Percentiles rank a stretch among this genome's conserved stretches.
phyloP scores from a whole-genome alignment of 1,139 yeast species.

The Kodamaea alishanica region DNA sequence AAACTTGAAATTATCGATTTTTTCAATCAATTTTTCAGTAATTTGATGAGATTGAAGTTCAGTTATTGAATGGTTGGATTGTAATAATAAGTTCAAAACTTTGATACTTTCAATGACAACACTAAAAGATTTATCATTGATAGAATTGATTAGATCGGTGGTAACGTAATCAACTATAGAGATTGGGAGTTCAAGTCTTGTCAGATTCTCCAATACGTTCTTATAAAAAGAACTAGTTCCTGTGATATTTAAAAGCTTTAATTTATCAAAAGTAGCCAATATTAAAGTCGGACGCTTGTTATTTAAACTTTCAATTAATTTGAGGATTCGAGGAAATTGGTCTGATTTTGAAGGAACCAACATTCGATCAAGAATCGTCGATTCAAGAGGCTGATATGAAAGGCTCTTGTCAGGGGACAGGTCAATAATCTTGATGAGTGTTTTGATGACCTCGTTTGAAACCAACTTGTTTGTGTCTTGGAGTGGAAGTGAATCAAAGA shows the following conservation, averaged over 20 bases:
- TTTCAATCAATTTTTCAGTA: constrained; percentile 23
- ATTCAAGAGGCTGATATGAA: constrained; percentile 17
- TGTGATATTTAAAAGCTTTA: constrained; percentile 20
- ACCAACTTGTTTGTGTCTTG: constrained; percentile 42
- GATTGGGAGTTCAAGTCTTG: constrained; percentile 10
- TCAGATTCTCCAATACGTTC: constrained; percentile 19
- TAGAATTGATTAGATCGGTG: constrained; percentile 40
- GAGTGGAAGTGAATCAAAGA: constrained; percentile 18
- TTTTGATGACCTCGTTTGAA: constrained; percentile 32
- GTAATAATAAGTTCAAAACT: constrained; percentile 32
- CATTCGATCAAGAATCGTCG: constrained; percentile 17
- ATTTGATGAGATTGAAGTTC: constrained; percentile 14
- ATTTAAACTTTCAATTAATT: constrained; percentile 29
- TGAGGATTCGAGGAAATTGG: constrained; percentile 23
- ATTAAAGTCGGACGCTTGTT: constrained; percentile 13
- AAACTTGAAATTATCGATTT: constrained; percentile 32
- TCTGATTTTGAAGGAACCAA: constrained; percentile 19
- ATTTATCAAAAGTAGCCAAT: constrained; percentile 11
- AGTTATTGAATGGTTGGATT: constrained; percentile 11
- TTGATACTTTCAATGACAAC: constrained; percentile 49
- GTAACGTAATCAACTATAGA: constrained; percentile 31
- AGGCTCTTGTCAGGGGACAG: constrained; percentile 4
- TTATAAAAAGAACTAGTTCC: constrained; percentile 29
- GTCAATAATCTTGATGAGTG: constrained; percentile 29
- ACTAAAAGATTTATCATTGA: constrained; percentile 36